Evolutionary conservation across 2,329 filamentous ascomycete species (phyloP).

Genomic region (Geosmithia flava): DNA sequence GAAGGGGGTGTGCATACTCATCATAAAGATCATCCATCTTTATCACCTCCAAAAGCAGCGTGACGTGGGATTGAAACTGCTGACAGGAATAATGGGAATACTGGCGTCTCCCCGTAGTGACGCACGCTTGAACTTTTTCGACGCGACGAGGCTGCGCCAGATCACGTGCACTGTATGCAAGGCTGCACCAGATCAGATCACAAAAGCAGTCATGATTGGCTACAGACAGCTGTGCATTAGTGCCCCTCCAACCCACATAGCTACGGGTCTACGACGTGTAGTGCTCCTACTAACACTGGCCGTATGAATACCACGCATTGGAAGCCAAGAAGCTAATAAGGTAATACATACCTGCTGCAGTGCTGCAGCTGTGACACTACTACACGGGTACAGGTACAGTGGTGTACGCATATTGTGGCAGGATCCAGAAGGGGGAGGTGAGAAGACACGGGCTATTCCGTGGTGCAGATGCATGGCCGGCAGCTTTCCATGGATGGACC

Average conservation of each 20-base stretch:
- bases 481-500: no score
- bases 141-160: constrained; percentile 2
- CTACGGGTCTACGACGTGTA: not conserved
- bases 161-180: constrained; percentile 4
- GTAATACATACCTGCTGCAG: not conserved
- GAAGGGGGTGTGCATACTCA: constrained; percentile 44
- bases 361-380: not conserved
- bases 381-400: not conserved
- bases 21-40: constrained; percentile 93
- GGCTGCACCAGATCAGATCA: constrained; percentile 1
- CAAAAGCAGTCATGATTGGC: constrained; percentile 1
- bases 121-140: constrained; percentile 2
- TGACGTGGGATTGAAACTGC: not conserved
- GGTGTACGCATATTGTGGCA: no score
- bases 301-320: no score
- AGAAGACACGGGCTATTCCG: no score
- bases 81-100: not conserved
- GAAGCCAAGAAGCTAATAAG: no score
- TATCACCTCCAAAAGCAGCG: constrained; percentile 5
- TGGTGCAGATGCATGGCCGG: no score
- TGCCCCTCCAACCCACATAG: constrained; percentile 1
- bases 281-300: not conserved
- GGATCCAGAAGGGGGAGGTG: no score
- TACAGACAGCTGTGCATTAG: not conserved
- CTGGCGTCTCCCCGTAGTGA: not conserved